Percentiles rank a stretch among this genome's conserved stretches.
Evolutionary conservation across 2,329 filamentous ascomycete species (phyloP).

Genomic region (Ilyonectria destructans): DNA sequence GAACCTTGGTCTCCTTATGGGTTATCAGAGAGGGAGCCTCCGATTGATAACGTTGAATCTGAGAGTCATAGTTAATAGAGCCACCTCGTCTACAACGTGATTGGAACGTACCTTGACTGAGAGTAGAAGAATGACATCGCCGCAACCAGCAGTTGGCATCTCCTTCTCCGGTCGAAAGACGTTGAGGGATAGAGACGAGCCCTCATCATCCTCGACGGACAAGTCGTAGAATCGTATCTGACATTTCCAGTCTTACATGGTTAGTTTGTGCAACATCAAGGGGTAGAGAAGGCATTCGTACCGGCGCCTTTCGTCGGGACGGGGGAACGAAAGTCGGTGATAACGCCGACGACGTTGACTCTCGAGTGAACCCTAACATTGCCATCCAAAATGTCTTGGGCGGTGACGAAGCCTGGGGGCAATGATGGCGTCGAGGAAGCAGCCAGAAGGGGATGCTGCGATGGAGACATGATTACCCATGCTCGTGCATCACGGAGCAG

Average conservation of each 20-base stretch:
- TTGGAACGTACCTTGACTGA: conserved; percentile 65
- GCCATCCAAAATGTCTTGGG: conserved; percentile 63
- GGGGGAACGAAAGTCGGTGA: conserved; percentile 75
- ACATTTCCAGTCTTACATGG: conserved; percentile 70
- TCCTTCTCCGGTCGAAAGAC: conserved; percentile 72
- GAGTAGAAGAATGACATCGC: conserved; percentile 63
- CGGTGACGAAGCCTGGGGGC: conserved; percentile 48
- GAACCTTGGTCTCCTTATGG: conserved; percentile 60
- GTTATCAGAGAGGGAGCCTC: conserved; percentile 61
- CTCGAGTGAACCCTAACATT: conserved; percentile 48
- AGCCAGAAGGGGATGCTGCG: conserved; percentile 17
- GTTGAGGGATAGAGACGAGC: conserved; percentile 63
- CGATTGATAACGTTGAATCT: conserved; percentile 61
- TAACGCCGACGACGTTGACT: conserved; percentile 79
- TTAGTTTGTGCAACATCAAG: conserved; percentile 20
- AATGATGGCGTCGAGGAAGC: conserved; percentile 28
- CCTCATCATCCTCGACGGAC: conserved; percentile 63
- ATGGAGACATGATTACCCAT: conserved; percentile 29
- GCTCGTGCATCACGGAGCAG: conserved; percentile 16
- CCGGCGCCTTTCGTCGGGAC: conserved; percentile 68
- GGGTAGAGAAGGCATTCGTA: conserved; percentile 46
- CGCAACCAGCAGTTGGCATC: conserved; percentile 64
- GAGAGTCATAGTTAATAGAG: conserved; percentile 26
- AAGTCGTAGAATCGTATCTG: conserved; percentile 74
- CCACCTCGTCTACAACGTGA: not conserved